Evolutionary conservation across 1,139 yeast species (phyloP), one percentile per base, ranked within the genome.

Genomic region (Meyerozyma guilliermondii): DNA sequence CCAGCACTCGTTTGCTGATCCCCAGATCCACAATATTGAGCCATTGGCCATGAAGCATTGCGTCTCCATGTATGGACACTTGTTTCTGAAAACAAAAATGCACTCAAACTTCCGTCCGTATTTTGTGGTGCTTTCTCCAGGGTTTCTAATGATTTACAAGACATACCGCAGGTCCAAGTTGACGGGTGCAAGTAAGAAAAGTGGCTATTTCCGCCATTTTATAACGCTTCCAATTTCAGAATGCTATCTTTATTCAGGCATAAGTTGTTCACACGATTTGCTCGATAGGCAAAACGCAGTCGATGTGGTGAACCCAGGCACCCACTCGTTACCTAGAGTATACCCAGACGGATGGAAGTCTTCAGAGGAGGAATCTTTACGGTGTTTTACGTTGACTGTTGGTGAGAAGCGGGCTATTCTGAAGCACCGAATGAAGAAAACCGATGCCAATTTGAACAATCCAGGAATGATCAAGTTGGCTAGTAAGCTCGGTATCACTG

Each of bases 341-440:
- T 88, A 85, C 55, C 64, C 76, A 1, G 95, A 89, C 60, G 96
- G 96, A 0, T 87, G 95, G 91, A 75, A 74, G 50, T 83, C 94
- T 1, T 68, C 79, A 6, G 98, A 91, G 51, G 87, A 83, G 42
- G 94, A 87, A 50, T 58, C 73, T 13, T 63, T 77, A 34, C 68
- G 95, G 40, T 81, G 95, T 50, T 89, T 91, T 55, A 87, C 92
- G 0, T 53, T 91, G 4, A 88, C 96, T 95, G 78, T 85, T 59
- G 94, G 94, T 0, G 71, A 71, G 7, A 85, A 82, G 51, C 62
- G 84, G 42, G 64, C 72, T 4, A 63, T 73, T 33, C 58, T 63
- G 39, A 57, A 48, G 41, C 44, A 51, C 40, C 44, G 42, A 43
- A 39, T 41, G 9, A 41, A 42, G 33, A 39, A 50, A 11, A 48